Conservation (phyloP, 2,329 filamentous ascomycete species). For the Sordariomycetes sp. region DNA sequence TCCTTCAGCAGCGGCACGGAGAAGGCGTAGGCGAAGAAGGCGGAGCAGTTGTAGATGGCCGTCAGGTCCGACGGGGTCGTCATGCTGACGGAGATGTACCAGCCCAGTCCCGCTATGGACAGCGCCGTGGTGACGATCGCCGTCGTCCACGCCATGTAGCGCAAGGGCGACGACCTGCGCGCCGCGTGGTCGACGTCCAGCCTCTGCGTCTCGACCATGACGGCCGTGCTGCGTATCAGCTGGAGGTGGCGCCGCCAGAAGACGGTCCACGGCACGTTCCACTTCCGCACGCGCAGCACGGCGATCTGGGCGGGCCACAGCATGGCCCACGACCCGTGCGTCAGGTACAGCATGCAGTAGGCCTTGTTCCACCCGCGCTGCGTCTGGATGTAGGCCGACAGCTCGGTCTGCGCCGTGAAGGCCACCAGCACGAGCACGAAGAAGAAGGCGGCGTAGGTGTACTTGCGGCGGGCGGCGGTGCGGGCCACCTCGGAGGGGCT, state of each 20-base stretch:
- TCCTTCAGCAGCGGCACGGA: conserved; percentile 84
- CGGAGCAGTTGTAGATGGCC: conserved; percentile 98
- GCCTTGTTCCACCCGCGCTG: conserved; percentile 92
- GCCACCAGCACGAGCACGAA: conserved; percentile 71
- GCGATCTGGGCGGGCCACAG: conserved; percentile 81
- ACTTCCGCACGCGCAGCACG: conserved; percentile 70
- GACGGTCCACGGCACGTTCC: conserved; percentile 64
- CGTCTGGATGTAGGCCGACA: conserved; percentile 89
- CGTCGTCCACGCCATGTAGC: conserved; percentile 71
- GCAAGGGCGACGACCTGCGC: conserved; percentile 29
- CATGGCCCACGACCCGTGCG: conserved; percentile 85
- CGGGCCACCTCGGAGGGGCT: conserved; percentile 48
- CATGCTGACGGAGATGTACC: conserved; percentile 91
- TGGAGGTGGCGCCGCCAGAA: conserved; percentile 67
- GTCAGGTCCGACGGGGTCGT: conserved; percentile 91
- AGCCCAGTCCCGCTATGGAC: conserved; percentile 83
- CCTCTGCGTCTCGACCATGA: conserved; percentile 78
- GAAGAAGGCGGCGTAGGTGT: conserved; percentile 79
- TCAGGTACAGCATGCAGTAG: conserved; percentile 99
- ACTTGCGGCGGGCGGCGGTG: conserved; percentile 59
- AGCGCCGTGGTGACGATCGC: conserved; percentile 74
- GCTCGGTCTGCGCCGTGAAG: conserved; percentile 92
- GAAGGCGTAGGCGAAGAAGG: conserved; percentile 97
- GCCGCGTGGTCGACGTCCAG: conserved; percentile 48
- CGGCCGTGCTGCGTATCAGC: conserved; percentile 41